Evolutionary conservation across 2,329 filamentous ascomycete genomes (phyloP).

Genomic region (Fusarium guadeloupense): DNA sequence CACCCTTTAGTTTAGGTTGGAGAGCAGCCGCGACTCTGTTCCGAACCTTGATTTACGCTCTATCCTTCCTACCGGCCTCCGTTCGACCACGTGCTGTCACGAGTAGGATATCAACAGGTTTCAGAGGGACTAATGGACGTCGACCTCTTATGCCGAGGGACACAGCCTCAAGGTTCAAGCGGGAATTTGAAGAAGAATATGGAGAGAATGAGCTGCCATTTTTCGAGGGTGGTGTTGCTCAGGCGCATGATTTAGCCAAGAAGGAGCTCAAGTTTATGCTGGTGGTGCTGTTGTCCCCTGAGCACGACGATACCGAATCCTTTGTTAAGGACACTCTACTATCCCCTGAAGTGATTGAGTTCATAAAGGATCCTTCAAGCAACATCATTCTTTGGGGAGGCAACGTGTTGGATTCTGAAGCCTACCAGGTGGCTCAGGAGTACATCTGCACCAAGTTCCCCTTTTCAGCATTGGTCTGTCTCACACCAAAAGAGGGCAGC

Average conservation of each 20-base stretch:
- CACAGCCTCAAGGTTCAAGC: conserved; percentile 85
- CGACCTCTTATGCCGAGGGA: conserved; percentile 85
- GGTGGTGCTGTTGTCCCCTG: conserved; percentile 87
- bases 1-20: conserved; percentile 83
- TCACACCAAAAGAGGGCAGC: conserved; percentile 84
- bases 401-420: conserved; percentile 91
- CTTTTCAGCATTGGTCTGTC: conserved; percentile 84
- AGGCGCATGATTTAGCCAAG: conserved; percentile 90
- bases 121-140: conserved; percentile 72
- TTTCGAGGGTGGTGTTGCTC: conserved; percentile 88
- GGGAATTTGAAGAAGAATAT: conserved; percentile 96
- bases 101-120: conserved; percentile 60
- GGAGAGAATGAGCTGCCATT: conserved; percentile 77
- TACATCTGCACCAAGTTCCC: conserved; percentile 93
- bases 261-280: conserved; percentile 89
- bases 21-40: conserved; percentile 74
- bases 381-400: conserved; percentile 92
- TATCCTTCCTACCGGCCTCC: conserved; percentile 80
- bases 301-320: conserved; percentile 88
- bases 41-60: conserved; percentile 77
- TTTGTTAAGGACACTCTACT: conserved; percentile 88
- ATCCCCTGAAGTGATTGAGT: conserved; percentile 75
- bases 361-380: conserved; percentile 77
- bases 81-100: conserved; percentile 65
- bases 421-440: conserved; percentile 89